Percentiles rank a stretch among this genome's conserved stretches.
phyloP scores from a whole-genome alignment of 345 rosid species.

The Barbarea vulgaris region DNA sequence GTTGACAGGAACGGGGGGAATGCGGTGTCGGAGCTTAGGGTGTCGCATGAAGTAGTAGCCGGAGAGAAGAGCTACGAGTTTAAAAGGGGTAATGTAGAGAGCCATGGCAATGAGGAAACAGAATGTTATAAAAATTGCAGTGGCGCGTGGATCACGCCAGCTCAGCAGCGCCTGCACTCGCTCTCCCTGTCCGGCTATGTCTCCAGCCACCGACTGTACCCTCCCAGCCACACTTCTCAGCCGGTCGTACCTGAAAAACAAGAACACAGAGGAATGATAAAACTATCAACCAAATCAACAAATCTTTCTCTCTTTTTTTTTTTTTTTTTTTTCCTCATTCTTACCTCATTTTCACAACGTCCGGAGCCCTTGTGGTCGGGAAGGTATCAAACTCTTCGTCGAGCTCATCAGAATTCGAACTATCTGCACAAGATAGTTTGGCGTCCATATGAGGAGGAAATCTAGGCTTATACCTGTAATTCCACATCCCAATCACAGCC shows the following conservation, averaged over 20 bases:
- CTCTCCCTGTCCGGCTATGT: slow-evolving; percentile 90
- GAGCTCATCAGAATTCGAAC: slow-evolving; percentile 67
- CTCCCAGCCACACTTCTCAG: slow-evolving; percentile 75
- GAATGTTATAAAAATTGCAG: slow-evolving; percentile 66
- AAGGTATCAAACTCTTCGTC: slow-evolving; percentile 93
- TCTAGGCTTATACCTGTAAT: slow-evolving; percentile 46
- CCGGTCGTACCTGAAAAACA: slow-evolving; percentile 58
- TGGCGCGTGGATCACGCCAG: slow-evolving; percentile 97
- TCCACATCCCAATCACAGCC: slow-evolving; percentile 45
- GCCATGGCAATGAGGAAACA: slow-evolving; percentile 70
- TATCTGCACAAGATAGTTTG: slow-evolving; percentile 67
- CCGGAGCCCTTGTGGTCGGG: slow-evolving; percentile 56
- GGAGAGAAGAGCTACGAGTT: slow-evolving; percentile 58
- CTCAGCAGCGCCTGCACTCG: slow-evolving; percentile 74
- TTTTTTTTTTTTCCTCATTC: too few relatives aligned
- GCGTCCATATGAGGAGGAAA: slow-evolving; percentile 90
- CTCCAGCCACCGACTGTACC: slow-evolving; percentile 85
- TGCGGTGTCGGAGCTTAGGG: slow-evolving; percentile 72
- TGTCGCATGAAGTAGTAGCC: slow-evolving; percentile 81
- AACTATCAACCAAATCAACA: not conserved
- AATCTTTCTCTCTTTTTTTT: too few relatives aligned
- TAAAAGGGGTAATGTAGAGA: slow-evolving; percentile 81
- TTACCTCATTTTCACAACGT: slow-evolving; percentile 61
- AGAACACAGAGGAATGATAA: not conserved
- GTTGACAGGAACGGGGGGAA: slow-evolving; percentile 75